Evolutionary conservation across 805 yeast species (phyloP).

Genomic region (Metschnikowia lochheadii): DNA sequence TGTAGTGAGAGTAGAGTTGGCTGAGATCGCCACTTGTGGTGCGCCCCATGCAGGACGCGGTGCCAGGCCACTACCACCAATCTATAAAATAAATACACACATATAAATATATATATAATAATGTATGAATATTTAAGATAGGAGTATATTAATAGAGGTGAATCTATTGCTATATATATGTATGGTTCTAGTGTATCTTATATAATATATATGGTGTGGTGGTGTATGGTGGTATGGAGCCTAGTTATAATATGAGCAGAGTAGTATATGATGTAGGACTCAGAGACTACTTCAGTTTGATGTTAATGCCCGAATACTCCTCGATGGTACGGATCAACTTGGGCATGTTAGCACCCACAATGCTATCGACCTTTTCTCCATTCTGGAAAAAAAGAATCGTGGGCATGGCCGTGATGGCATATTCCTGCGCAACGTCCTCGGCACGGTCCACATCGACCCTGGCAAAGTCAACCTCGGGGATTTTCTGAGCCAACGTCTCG

Average conservation of each 20-base stretch:
- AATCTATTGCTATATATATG: too few species aligned
- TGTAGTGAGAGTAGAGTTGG: slow-evolving; percentile 2
- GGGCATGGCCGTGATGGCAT: slow-evolving; percentile 72
- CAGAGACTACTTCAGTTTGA: slow-evolving; percentile 11
- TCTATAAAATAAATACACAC: neutral
- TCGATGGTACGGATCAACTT: slow-evolving; percentile 27
- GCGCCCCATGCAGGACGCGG: slow-evolving; percentile 2
- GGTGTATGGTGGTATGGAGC: too few species aligned
- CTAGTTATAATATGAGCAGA: too few species aligned
- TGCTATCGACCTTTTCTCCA: slow-evolving; percentile 52
- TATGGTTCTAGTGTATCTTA: too few species aligned
- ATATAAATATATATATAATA: too few species aligned
- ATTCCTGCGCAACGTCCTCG: slow-evolving; percentile 55
- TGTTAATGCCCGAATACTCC: slow-evolving; percentile 27
- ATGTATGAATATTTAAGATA: too few species aligned
- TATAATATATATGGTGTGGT: too few species aligned
- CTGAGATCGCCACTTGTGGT: slow-evolving; percentile 16
- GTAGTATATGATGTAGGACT: neutral
- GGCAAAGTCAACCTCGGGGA: slow-evolving; percentile 53
- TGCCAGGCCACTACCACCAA: neutral
- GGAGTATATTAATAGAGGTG: too few species aligned
- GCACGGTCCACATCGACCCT: slow-evolving; percentile 70
- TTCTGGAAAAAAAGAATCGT: slow-evolving; percentile 61
- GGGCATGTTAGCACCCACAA: slow-evolving; percentile 63
- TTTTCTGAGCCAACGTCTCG: slow-evolving; percentile 38